Evolutionary conservation across 176 grass and related monocot species (phyloP), one percentile per base, ranked within the genome.

Genomic region (Carex pumila): DNA sequence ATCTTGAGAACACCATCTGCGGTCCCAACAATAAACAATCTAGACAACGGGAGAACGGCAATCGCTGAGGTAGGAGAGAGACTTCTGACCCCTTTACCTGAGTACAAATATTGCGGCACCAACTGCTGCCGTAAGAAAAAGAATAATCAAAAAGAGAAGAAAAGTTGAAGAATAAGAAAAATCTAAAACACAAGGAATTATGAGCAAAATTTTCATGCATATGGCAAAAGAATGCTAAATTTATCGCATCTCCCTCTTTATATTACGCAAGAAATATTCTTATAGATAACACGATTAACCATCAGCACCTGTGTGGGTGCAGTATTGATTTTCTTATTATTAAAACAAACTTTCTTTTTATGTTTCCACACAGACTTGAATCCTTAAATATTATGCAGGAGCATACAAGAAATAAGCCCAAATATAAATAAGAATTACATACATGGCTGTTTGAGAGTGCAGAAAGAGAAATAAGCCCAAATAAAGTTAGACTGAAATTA

Each of bases 1-100:
- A 98, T 87, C 88, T 95, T 98, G 67, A 98, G 85, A 83, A 92
- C 95, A 55, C 95, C 92, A 85, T 98, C 92, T 83, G 93, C 95
- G 19, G 95, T 98, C 81, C 95, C 95, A 85, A 93, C 91, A 36
- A 98, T 61, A 86, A 98, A 94, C 80, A 98, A 92, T 86, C 92
- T 91, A 76, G 95, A 98, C 84, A 89, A 88, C 36, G 88, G 95
- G 90, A 98, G 95, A 84, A 94, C 91, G 37, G 59, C 81, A 66
- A 98, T 95, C 13, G 89, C 85, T 17, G 95, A 95, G 82, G 95
- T 86, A 81, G 88, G 71, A 45, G 92, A 98, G 29, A 94, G 45
- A 68, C 88, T 98, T 89, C 90, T 95, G 19, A 80, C 80, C 79
- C 92, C 92, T 88, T 79, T 90, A 72, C 91, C 88, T 8, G 91